These are phyloP conservation scores for Pleurotus cornucopiae DNA, from an alignment of 768 basidiomycete species.

Conservation along the genomic window DNA sequence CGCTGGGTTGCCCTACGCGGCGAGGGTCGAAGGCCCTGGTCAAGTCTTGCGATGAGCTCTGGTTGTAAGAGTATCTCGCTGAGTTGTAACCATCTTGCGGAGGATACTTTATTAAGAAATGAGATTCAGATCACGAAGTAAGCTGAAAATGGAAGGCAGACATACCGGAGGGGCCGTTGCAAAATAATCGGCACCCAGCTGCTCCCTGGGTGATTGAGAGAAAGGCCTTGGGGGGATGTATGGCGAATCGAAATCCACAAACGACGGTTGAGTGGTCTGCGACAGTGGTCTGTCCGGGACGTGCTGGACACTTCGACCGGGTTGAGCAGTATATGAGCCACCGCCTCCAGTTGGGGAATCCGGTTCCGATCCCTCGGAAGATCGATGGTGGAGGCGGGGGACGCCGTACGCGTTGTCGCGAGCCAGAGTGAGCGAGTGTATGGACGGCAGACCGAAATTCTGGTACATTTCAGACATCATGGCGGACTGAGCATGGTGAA, in stretches of 20 bases:
- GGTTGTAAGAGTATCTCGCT: conserved; percentile 5
- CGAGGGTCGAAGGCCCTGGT: conserved; percentile 1
- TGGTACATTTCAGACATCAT: conserved; percentile 8
- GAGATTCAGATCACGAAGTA: background rate
- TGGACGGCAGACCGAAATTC: conserved; percentile 6
- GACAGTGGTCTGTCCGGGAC: background rate
- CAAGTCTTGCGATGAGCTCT: conserved; percentile 4
- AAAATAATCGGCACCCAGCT: background rate
- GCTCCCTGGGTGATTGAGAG: background rate
- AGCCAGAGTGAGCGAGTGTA: background rate
- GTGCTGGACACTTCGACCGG: background rate
- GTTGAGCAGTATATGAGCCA: background rate
- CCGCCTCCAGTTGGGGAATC: conserved; percentile 5
- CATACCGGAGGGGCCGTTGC: background rate
- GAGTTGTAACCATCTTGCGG: background rate
- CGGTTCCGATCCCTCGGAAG: conserved; percentile 7
- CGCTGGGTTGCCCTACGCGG: background rate
- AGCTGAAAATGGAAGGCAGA: background rate
- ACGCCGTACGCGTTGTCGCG: background rate
- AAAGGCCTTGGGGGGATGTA: background rate
- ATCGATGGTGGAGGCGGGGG: conserved; percentile 3
- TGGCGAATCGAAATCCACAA: conserved; percentile 1
- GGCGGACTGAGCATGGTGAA: conserved; percentile 3
- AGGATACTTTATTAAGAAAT: background rate
- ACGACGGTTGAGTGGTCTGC: background rate